phyloP scores from a whole-genome alignment of 306 rosid genomes.

The Cucumis hystrix region DNA sequence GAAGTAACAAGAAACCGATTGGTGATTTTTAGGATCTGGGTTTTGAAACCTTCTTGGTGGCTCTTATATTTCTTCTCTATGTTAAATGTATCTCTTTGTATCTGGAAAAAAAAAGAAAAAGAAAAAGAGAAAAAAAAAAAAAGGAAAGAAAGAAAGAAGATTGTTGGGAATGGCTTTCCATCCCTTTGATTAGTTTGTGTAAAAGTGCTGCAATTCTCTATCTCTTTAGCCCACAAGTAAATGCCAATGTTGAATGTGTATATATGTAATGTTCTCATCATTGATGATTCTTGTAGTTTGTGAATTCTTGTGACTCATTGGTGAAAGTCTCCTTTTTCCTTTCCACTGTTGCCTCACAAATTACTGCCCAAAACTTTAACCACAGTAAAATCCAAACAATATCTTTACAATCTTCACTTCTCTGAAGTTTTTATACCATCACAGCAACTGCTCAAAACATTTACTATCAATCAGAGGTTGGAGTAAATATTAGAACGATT shows the following conservation, averaged over 20 bases:
- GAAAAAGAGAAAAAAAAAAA: too few relatives aligned
- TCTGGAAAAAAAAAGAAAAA: slow-evolving; percentile 17
- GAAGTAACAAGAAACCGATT: slow-evolving; percentile 48
- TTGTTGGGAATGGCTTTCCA: slow-evolving; percentile 21
- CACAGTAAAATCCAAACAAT: too few relatives aligned
- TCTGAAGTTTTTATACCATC: too few relatives aligned
- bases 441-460: too few relatives aligned
- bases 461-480: too few relatives aligned
- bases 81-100: slow-evolving; percentile 34
- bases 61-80: slow-evolving; percentile 30
- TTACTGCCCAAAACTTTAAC: too few relatives aligned
- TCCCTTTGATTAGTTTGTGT: slow-evolving; percentile 62
- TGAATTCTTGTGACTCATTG: slow-evolving; percentile 2
- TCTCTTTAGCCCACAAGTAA: slow-evolving; percentile 28
- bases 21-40: slow-evolving; percentile 46
- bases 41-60: slow-evolving; percentile 37
- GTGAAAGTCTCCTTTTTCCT: not conserved
- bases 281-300: slow-evolving; percentile 29
- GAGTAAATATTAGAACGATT: too few relatives aligned
- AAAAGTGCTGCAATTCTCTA: slow-evolving; percentile 30
- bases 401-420: too few relatives aligned
- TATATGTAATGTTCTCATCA: slow-evolving; percentile 65
- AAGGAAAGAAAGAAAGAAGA: slow-evolving; percentile 15
- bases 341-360: too few relatives aligned
- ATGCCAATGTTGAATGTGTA: slow-evolving; percentile 36